These are phyloP conservation scores for Calonectria crousiana DNA, from an alignment of 2,329 filamentous ascomycete genomes.

Conservation along the genomic window DNA sequence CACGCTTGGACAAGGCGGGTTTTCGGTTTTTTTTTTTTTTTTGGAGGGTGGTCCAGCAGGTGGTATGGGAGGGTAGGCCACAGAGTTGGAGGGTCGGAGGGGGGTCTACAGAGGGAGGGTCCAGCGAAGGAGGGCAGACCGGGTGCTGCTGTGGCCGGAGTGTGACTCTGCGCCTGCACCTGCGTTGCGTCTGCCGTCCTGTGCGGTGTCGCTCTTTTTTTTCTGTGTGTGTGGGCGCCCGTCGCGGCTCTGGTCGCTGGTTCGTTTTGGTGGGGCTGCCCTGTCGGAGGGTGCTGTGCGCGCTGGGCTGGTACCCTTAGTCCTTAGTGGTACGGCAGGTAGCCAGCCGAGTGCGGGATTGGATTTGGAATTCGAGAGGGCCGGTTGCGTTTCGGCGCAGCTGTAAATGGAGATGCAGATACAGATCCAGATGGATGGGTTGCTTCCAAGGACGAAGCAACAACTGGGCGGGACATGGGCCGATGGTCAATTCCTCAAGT, in stretches of 20 bases:
- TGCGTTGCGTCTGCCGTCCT: slow-evolving; percentile 12
- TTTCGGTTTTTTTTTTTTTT: slow-evolving; percentile 19
- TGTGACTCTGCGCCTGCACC: slow-evolving; percentile 4
- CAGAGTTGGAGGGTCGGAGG: slow-evolving; percentile 14
- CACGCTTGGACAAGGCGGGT: slow-evolving; percentile 27
- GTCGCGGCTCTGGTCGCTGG: slow-evolving; percentile 7
- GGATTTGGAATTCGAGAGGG: neutral
- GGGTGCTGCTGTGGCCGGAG: slow-evolving; percentile 14
- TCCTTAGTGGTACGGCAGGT: slow-evolving; percentile 6
- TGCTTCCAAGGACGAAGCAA: neutral
- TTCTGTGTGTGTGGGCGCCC: neutral
- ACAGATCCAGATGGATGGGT: neutral
- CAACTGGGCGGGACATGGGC: neutral
- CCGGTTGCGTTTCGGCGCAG: neutral
- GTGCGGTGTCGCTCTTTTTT: slow-evolving; percentile 9
- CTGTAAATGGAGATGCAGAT: neutral
- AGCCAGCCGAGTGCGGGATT: neutral
- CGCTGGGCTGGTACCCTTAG: slow-evolving; percentile 8
- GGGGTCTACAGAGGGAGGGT: slow-evolving; percentile 15
- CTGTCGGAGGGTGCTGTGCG: slow-evolving; percentile 9
- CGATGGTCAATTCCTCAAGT: neutral
- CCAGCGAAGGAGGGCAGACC: neutral
- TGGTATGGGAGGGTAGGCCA: slow-evolving; percentile 16
- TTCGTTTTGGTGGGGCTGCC: slow-evolving; percentile 7
- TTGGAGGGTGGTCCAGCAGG: slow-evolving; percentile 13